Base-by-base conservation (phyloP, 306 rosid genomes). In the Quercus ilex region DNA sequence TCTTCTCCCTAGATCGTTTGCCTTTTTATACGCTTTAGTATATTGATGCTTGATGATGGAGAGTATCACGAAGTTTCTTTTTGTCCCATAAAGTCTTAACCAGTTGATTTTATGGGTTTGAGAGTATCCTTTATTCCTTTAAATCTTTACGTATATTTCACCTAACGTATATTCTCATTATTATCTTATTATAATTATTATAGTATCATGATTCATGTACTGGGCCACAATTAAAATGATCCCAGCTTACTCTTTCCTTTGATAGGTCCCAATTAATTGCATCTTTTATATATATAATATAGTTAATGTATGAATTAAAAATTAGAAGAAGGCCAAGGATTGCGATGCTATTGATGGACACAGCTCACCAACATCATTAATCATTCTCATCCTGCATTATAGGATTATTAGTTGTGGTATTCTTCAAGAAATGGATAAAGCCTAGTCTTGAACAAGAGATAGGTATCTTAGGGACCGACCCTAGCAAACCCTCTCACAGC, bases 31-130 rank as follows among this genome's bases (percentile, higher is more conserved):
- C 15, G 8, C 69, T 0, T 25, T 4, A 26, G 19, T n/a, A 6
- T 31, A 14, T 23, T 55, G 52, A 19, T 20, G 69, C 31, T 70
- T 49, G 51, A 23, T n/a, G 12, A 35, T 19, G 17, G 69, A 35
- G 8, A 9, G 7, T 64, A 55, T 82, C 73, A 70, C 77, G 57
- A 26, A 38, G 65, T 31, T 52, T 64, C 35, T 41, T 73, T 41
- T 65, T 81, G 90, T 75, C 63, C 9, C 60, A 2, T 60, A 82
- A 85, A 81, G 77, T 3, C 57, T 41, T n/a, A 30, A 33, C 77
- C 53, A 26, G 30, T 67, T 71, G 55, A 49, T 49, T 67, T 57
- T 35, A 5, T 21, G 58, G 6, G 60, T 30, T 38, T 55, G 21
- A 15, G 63, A 7, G 46, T 28, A 10, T 28, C 53, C 60, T 18